Percentiles rank a stretch among this genome's conserved stretches.
Conservation (phyloP, 2,329 filamentous ascomycete genomes). For the Fusarium globosum region DNA sequence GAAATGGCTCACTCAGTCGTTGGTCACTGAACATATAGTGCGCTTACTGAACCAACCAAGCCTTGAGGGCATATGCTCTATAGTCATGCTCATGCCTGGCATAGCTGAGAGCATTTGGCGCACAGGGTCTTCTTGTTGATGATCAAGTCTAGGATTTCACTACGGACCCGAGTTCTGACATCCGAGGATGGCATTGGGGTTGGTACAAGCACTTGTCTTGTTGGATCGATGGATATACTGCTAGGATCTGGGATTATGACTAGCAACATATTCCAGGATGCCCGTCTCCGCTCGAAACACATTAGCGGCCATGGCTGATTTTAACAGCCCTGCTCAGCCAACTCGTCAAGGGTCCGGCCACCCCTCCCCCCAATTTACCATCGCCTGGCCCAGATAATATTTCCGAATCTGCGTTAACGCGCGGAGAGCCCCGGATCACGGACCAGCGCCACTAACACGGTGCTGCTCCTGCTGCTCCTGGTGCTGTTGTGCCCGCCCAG, state of each 20-base stretch:
- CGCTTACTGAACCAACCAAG: background rate
- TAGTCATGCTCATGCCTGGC: background rate
- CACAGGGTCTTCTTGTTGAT: conserved; percentile 10
- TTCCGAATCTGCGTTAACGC: conserved; percentile 61
- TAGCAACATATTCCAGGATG: conserved; percentile 47
- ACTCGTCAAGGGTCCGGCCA: conserved; percentile 53
- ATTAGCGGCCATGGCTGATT: conserved; percentile 56
- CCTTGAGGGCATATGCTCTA: background rate
- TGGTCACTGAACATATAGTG: background rate
- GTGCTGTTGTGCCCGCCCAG: conserved; percentile 48
- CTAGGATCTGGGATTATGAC: conserved; percentile 43
- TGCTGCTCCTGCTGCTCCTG: conserved; percentile 44
- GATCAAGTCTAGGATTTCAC: conserved; percentile 20
- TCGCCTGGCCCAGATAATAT: conserved; percentile 59
- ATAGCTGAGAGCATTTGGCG: conserved; percentile 6
- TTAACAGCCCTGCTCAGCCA: conserved; percentile 52
- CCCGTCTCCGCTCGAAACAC: conserved; percentile 55
- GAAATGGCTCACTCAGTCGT: conserved; percentile 15
- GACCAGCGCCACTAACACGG: conserved; percentile 50
- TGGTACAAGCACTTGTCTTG: conserved; percentile 38
- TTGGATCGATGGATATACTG: conserved; percentile 33
- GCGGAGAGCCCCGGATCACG: conserved; percentile 58
- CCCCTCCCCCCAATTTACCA: conserved; percentile 52
- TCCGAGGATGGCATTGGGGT: conserved; percentile 27
- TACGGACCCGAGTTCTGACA: conserved; percentile 37